These are phyloP conservation scores for Fraxinus nigra DNA, from an alignment of 305 asterid species.

Conservation along the genomic window DNA sequence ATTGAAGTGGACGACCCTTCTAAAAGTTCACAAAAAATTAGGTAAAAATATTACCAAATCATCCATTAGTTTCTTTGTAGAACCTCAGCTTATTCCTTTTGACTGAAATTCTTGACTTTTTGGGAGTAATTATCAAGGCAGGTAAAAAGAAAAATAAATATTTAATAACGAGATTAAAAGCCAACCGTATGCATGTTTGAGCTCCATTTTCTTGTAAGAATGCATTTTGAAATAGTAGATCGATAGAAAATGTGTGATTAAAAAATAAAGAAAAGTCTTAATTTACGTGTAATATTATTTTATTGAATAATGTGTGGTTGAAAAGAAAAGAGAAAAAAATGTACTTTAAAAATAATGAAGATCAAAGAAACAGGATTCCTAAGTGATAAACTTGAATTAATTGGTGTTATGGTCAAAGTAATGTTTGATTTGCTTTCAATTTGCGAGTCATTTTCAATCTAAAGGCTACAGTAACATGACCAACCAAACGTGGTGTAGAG, in stretches of 20 bases:
- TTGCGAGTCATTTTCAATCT: conserved; percentile 21
- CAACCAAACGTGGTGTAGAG: conserved; percentile 13
- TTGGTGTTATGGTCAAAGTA: conserved; percentile 20
- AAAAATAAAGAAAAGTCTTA: no score
- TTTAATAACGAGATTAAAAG: background rate
- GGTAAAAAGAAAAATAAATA: conserved; percentile 34
- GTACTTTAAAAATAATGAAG: background rate
- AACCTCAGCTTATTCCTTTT: conserved; percentile 24
- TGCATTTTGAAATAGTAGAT: no score
- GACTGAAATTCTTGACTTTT: conserved; percentile 22
- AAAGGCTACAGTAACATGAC: background rate
- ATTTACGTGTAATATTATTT: no score
- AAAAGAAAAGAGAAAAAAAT: no score
- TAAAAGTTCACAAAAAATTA: background rate
- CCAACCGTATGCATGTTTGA: background rate
- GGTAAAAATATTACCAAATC: conserved; percentile 11
- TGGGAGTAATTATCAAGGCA: conserved; percentile 32
- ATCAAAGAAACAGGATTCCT: background rate
- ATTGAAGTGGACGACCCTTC: conserved; percentile 9
- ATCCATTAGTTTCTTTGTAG: background rate
- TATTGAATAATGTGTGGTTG: no score
- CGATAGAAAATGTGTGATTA: no score
- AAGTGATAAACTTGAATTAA: conserved; percentile 17
- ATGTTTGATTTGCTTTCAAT: background rate
- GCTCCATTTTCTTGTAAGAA: no score